Base-by-base conservation (phyloP, 768 basidiomycete genomes). In the Infundibulicybe gibba region DNA sequence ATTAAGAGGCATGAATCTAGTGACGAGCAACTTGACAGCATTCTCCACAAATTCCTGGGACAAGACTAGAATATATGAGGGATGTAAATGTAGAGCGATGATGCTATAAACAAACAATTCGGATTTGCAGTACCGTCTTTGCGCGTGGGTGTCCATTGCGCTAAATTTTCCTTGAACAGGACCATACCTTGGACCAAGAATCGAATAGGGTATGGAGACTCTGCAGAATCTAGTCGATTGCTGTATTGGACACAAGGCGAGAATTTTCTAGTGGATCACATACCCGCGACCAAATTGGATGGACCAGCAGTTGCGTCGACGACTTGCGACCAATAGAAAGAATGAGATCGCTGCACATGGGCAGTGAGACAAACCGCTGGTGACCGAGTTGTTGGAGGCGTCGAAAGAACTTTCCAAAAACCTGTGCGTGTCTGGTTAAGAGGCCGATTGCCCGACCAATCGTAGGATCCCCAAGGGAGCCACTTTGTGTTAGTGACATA, bases 151-250 rank as follows among this genome's bases (percentile, higher is more conserved):
- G 84, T 76, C 89, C 90, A 93, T 57, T 83, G 85, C 8, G 81
- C 74, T 17, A 93, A 72, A 52, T 79, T 87, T 48, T 91, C 90
- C 55, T 87, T 90, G 68, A 93, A 92, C 8, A 93, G 66, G 5
- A 87, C 85, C 82, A 93, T 85, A 2, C 85, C 87, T 58, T 91
- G 90, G 0, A 92, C 87, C 48, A 93, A 69, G 56, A 88, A 82
- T 10, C 85, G 80, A 17, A 87, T 72, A n/a, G 91, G 90, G 58
- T 83, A 91, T 2, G 83, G 61, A 2, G 82, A 85, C 38, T 71
- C 65, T 25, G 70, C 60, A 0, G 81, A 77, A 60, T 92, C 88
- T 91, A 48, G 14, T 3, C 25, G 25, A 25, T 3, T 8, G 25
- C 25, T 8, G 3, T 8, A 25, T 25, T 25, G 25, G 25, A 25